phyloP scores from a whole-genome alignment of 345 rosid genomes.

The Brassica cretica region DNA sequence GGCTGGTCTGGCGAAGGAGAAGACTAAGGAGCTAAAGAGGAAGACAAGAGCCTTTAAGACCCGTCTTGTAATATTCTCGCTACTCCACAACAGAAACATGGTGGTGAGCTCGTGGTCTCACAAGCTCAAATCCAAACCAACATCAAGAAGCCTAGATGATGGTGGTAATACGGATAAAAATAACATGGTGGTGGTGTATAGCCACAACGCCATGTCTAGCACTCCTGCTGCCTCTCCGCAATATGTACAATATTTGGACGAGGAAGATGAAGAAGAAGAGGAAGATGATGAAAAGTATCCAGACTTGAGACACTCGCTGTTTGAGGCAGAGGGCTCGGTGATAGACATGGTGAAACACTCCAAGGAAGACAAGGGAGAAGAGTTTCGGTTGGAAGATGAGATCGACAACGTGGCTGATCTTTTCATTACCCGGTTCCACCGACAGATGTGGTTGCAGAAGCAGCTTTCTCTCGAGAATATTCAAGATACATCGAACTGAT shows the following conservation, averaged over 20 bases:
- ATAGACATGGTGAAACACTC: conserved; percentile 71
- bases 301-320: conserved; percentile 55
- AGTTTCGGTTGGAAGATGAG: conserved; percentile 80
- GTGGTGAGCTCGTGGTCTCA: conserved; percentile 48
- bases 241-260: conserved; percentile 13
- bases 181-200: conserved; percentile 32
- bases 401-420: conserved; percentile 77
- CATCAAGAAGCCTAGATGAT: conserved; percentile 25
- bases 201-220: conserved; percentile 28
- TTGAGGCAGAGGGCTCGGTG: conserved; percentile 68
- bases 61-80: conserved; percentile 60
- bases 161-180: conserved; percentile 14
- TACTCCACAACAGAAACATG: conserved; percentile 59
- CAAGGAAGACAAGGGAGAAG: conserved; percentile 62
- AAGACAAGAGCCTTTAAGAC: conserved; percentile 61
- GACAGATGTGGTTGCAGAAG: conserved; percentile 78
- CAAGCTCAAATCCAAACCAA: conserved; percentile 49
- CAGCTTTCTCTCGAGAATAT: conserved; percentile 48
- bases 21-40: conserved; percentile 57
- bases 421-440: conserved; percentile 68
- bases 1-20: conserved; percentile 42
- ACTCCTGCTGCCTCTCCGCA: conserved; percentile 36
- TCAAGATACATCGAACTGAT: conserved; percentile 19
- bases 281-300: conserved; percentile 49
- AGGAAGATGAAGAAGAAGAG: conserved; percentile 10